Percentiles rank a stretch among this genome's conserved stretches.
Evolutionary conservation across 2,329 filamentous ascomycete genomes (phyloP).

Genomic region (Sporothrix pallida): DNA sequence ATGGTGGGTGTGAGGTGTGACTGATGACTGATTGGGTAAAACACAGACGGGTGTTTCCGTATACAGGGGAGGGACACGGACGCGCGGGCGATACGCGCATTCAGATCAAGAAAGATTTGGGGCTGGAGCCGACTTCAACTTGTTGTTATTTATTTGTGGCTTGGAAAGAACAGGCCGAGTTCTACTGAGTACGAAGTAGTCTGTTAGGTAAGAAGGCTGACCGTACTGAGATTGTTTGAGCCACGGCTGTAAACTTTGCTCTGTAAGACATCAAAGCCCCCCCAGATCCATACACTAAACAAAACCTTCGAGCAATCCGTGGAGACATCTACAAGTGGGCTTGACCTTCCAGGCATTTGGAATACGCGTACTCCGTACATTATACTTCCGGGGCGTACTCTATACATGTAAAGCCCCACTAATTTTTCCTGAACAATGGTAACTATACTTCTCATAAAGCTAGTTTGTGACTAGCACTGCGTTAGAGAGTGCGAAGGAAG

Average conservation of each 20-base stretch:
- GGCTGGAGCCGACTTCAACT: neutral
- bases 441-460: too few relatives aligned
- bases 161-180: constrained; percentile 1
- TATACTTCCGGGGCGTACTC: too few relatives aligned
- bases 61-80: neutral
- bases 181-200: neutral
- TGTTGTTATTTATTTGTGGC: neutral
- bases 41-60: constrained; percentile 2
- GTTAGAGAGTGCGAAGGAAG: too few relatives aligned
- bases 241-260: neutral
- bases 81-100: constrained; percentile 32
- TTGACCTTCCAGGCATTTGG: too few relatives aligned
- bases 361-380: too few relatives aligned
- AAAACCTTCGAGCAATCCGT: neutral
- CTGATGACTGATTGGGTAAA: constrained; percentile 2
- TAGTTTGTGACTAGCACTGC: too few relatives aligned
- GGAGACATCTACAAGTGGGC: neutral
- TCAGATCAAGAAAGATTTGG: neutral
- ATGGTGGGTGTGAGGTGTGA: constrained; percentile 18
- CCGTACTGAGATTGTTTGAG: neutral
- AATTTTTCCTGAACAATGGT: too few relatives aligned
- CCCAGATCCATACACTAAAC: neutral
- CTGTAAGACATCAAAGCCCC: too few relatives aligned
- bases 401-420: too few relatives aligned
- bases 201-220: neutral